Base-by-base conservation (phyloP, 169 alveolate genomes). In the Babesia bovis region DNA sequence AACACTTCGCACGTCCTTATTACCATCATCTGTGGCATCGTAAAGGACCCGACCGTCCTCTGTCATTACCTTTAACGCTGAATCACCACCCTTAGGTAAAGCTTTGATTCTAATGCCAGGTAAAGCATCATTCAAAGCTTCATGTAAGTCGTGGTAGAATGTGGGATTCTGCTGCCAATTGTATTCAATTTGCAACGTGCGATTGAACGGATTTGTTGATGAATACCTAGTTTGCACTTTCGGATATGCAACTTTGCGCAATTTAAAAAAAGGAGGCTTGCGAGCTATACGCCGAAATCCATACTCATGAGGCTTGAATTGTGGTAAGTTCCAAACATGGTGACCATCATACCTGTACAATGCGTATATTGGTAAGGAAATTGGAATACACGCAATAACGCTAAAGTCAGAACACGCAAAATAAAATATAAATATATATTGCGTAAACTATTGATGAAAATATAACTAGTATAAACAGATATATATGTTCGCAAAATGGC, bases 201-300 rank as follows among this genome's bases (percentile, higher is more conserved):
- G 59, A 50, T 65, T 63, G 36, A 56, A 60, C 19, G 47, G 33
- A 33, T 51, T 44, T 19, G n/a, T 56, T 1, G 47, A 12, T 3
- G 68, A 30, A 52, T 58, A 66, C n/a, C 44, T 19, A 30, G 21
- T 51, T 4, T 52, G 23, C n/a, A 81, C 35, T 44, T 51, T 47
- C 21, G 88, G 88, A 28, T 40, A 55, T 0, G 52, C n/a, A 12
- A 45, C 25, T 42, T 52, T 81, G 47, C 88, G 58, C 25, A 59
- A 12, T 42, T 81, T 81, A 55, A 81, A 81, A 33, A 70, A 81
- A 4, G 88, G 88, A 19, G 88, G 88, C 26, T 81, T 81, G 44
- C 88, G 57, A 5, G 73, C 72, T 15, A 81, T 61, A 40, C 88
- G 67, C 23, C 88, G 61, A 51, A 71, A 81, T 13, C 88, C 88